A percentile compares a stretch with the other conserved stretches of the same genome.
Evolutionary conservation across 257 asterid genomes (phyloP).

Genomic region (Hygrophila difformis): DNA sequence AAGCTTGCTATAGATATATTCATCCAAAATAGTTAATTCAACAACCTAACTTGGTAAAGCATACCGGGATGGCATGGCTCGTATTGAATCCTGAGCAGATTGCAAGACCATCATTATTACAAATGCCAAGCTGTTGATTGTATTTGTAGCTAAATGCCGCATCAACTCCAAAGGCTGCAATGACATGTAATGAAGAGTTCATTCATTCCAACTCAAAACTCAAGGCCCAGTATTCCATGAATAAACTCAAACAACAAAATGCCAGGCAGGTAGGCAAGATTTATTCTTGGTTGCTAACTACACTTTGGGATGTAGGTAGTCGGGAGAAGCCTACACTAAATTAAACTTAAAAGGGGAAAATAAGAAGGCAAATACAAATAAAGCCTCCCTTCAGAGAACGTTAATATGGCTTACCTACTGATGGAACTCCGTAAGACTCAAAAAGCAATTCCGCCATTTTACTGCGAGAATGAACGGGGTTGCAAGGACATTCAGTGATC

Average conservation of each 20-base stretch:
- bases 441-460: conserved; percentile 97
- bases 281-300: too few relatives aligned
- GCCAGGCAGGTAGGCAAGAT: too few relatives aligned
- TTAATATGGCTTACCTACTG: conserved; percentile 50
- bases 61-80: conserved; percentile 91
- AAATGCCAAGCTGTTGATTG: conserved; percentile 71
- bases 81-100: conserved; percentile 87
- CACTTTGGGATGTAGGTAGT: too few relatives aligned
- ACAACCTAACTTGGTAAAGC: conserved; percentile 5
- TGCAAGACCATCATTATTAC: conserved; percentile 71
- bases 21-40: too few relatives aligned
- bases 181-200: conserved; percentile 6
- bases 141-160: conserved; percentile 89
- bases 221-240: not conserved
- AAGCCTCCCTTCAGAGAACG: conserved; percentile 1
- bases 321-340: too few relatives aligned
- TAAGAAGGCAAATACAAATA: not conserved
- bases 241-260: conserved; percentile 6
- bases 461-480: conserved; percentile 91
- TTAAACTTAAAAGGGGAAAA: not conserved
- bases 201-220: not conserved
- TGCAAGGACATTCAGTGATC: conserved; percentile 94
- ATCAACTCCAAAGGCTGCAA: conserved; percentile 90
- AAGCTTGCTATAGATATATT: too few relatives aligned
- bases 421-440: conserved; percentile 95